Evolutionary conservation across 768 basidiomycete genomes (phyloP).

Genomic region (Pisolithus tinctorius): DNA sequence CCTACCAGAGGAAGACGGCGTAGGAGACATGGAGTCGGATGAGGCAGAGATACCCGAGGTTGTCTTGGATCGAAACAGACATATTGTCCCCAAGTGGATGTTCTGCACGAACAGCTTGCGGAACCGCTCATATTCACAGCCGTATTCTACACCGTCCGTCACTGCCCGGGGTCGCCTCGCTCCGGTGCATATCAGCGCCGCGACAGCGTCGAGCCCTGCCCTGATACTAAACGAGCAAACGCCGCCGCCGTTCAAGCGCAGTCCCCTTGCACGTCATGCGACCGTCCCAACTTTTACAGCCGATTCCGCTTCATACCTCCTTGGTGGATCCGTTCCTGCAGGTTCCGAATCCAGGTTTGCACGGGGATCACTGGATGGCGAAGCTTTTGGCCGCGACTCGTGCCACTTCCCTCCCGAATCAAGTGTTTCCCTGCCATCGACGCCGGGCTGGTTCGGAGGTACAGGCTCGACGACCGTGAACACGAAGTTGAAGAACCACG

Average conservation of each 20-base stretch:
- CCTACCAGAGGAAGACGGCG: constrained; percentile 22
- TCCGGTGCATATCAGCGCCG: constrained; percentile 39
- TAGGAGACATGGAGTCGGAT: constrained; percentile 42
- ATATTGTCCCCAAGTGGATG: constrained; percentile 95
- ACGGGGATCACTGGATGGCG: constrained; percentile 15
- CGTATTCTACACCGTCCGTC: constrained; percentile 21
- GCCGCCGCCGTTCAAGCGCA: constrained; percentile 24
- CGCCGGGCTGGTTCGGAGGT: constrained; percentile 69
- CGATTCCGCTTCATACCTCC: constrained; percentile 45
- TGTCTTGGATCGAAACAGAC: constrained; percentile 83
- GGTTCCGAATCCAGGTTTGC: constrained; percentile 16
- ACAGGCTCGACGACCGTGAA: constrained; percentile 93
- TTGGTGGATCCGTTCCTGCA: constrained; percentile 30
- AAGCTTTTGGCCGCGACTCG: constrained; percentile 28
- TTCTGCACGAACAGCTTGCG: constrained; percentile 45
- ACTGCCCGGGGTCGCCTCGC: constrained; percentile 32
- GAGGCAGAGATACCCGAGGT: constrained; percentile 94
- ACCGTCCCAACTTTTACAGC: constrained; percentile 31
- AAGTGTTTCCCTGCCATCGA: constrained; percentile 22
- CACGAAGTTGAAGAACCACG: constrained; percentile 89
- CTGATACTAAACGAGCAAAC: constrained; percentile 34
- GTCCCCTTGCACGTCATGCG: constrained; percentile 37
- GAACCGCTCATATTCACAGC: constrained; percentile 44
- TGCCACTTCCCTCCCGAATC: constrained; percentile 38
- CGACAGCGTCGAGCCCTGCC: constrained; percentile 67